Conservation (phyloP, 31 red algal genomes). For the Asparagopsis taxiformis region DNA sequence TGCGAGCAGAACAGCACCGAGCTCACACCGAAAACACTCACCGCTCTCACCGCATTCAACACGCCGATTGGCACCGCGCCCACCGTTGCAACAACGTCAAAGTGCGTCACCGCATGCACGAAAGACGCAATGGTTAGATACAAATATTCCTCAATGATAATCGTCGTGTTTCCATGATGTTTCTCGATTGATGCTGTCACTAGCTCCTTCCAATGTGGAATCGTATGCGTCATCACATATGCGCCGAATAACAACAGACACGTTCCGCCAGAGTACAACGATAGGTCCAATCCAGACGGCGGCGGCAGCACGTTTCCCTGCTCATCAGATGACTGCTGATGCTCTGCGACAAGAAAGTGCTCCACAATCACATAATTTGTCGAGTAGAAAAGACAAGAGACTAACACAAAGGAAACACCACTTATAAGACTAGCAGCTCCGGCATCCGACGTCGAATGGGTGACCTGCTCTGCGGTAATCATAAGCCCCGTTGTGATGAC, state of each 20-base stretch:
- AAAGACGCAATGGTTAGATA: conserved; percentile 53
- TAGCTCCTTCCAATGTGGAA: conserved; percentile 63
- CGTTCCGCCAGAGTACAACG: conserved; percentile 60
- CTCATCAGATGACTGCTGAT: conserved; percentile 13
- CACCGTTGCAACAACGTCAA: conserved; percentile 66
- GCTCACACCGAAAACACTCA: conserved; percentile 68
- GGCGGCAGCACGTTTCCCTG: conserved; percentile 35
- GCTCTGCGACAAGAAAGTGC: conserved; percentile 43
- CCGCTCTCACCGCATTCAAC: conserved; percentile 69
- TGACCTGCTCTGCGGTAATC: conserved; percentile 70
- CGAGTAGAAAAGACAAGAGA: conserved; percentile 69
- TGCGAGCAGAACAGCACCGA: conserved; percentile 71
- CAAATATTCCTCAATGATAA: conserved; percentile 67
- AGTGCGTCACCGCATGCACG: conserved; percentile 73
- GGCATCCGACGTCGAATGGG: conserved; percentile 30
- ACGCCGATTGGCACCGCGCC: conserved; percentile 81
- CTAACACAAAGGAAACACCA: conserved; percentile 62
- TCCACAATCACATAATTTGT: conserved; percentile 81
- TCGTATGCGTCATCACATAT: conserved; percentile 68
- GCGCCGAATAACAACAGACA: conserved; percentile 60
- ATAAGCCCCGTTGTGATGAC: conserved; percentile 65
- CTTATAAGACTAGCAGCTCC: conserved; percentile 38
- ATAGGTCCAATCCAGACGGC: conserved; percentile 64
- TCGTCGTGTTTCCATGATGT: conserved; percentile 57
- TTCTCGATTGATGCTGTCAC: conserved; percentile 59